Evolutionary conservation across 257 asterid species (phyloP), one percentile per base, ranked within the genome.

Genomic region (Hygrophila difformis): DNA sequence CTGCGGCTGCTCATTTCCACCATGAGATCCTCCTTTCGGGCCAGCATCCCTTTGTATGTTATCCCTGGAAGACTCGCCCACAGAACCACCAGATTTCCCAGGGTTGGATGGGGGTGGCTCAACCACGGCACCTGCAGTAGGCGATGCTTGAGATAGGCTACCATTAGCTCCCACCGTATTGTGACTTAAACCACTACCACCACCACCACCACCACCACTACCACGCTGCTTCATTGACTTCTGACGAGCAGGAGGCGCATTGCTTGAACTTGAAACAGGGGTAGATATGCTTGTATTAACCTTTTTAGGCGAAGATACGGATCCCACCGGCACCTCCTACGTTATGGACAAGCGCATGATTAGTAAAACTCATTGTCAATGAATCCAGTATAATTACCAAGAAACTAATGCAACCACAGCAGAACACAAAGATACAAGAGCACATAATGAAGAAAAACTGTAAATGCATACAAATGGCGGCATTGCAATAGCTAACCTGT

Each of bases 201-300:
- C 37, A 5, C 12, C n/a, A n/a, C n/a, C n/a, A n/a, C n/a, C n/a
- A n/a, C n/a, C n/a, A 65, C 65, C 63, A 22, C 75, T 78, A 54
- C 70, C 37, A 33, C 12, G 12, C 8, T 10, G 81, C 53, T 73
- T 82, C 59, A 70, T 35, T 20, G 82, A 72, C 57, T 56, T 79
- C 43, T 67, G 86, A 42, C 88, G 84, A 37, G 69, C 55, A 21
- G 60, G 66, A 8, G 44, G 62, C 0, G 39, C 61, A 61, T 75
- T 69, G 60, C 66, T 71, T 16, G 61, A 46, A 20, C 51, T 37
- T 61, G 78, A 61, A 67, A 39, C 75, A 51, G 74, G 60, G 35
- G 47, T 59, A 6, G 64, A 47, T 24, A 64, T 59, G 45, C 47
- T 60, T 24, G 39, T 35, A 36, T n/a, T 37, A 19, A 49, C 81